Evolutionary conservation across 2,329 filamentous ascomycete genomes (phyloP), one percentile per base, ranked within the genome.

Genomic region (Colletotrichum filicis): DNA sequence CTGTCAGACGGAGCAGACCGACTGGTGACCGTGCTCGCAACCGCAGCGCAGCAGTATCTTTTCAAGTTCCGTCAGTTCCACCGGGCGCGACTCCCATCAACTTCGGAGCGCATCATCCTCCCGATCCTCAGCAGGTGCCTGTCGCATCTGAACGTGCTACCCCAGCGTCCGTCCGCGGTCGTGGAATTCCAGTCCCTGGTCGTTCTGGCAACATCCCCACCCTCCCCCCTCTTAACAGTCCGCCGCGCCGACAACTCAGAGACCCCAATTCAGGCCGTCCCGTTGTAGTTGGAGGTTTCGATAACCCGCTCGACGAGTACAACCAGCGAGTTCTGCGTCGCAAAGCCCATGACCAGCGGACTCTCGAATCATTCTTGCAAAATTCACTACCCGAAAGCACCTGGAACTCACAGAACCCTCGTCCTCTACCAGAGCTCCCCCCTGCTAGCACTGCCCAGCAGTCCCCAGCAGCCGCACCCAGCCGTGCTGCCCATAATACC

Each of bases 201-300:
- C 64, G 42, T 30, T 24, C 57, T 49, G 56, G 49, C 9, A 72
- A 74, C 53, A 65, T 74, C 58, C 71, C 74, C 66, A 73, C 67
- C 12, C 64, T 74, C 55, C 30, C 68, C 49, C 55, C 63, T 11
- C 53, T 62, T 24, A 73, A 64, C 56, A 73, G 59, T 42, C 52
- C 37, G 55, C 49, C 56, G 55, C 69, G 61, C 42, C 62, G 67
- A 58, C 68, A 69, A 32, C 68, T 63, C 28, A 62, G 42, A 42
- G 52, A 57, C 28, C 35, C 62, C 24, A 65, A 60, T 22, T 53
- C 49, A 57, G 53, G 71, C 62, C 74, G 71, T 46, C 74, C 74
- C 26, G 49, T 72, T 11, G 46, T 74, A 32, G 66, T 75, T 30
- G 74, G 74, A 57, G 74, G 62, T 28, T 75, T 59, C 67, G 74